A percentile compares a stretch with the other conserved stretches of the same genome.
Conservation (phyloP, 176 grass and related monocot species). For the Eremochloa ophiuroides region DNA sequence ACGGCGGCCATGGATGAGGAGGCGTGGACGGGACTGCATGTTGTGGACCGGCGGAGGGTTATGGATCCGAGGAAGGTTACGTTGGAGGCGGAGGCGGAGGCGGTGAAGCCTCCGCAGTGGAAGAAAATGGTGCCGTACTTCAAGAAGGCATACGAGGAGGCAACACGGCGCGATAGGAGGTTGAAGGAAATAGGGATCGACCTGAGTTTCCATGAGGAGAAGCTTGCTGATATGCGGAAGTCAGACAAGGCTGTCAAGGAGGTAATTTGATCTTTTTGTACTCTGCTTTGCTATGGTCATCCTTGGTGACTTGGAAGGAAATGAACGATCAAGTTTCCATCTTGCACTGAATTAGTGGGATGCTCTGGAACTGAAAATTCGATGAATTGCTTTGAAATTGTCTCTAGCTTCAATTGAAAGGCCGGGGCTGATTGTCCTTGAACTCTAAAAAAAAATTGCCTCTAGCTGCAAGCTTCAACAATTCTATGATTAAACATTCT, state of each 20-base stretch:
- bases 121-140: not conserved
- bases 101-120: not conserved
- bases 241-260: not conserved
- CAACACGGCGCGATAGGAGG: constrained; percentile 6
- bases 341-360: not conserved
- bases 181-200: constrained; percentile 20
- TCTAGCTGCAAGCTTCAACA: not conserved
- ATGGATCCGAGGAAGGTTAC: constrained; percentile 23
- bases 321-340: not conserved
- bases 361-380: not conserved
- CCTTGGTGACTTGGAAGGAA: not conserved
- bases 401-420: not conserved
- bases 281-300: not conserved
- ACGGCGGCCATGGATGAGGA: constrained; percentile 29
- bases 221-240: constrained; percentile 8
- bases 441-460: too few relatives aligned
- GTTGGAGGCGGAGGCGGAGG: not conserved
- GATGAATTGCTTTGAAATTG: not conserved
- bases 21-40: not conserved
- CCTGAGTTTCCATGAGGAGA: constrained; percentile 10
- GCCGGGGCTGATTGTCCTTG: too few relatives aligned
- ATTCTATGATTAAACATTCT: not conserved
- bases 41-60: constrained; percentile 23
- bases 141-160: not conserved
- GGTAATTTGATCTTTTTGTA: constrained; percentile 15